These are phyloP conservation scores for Ceratobasidium sp. DNA, from an alignment of 1,284 basidiomycete species.

Conservation along the genomic window DNA sequence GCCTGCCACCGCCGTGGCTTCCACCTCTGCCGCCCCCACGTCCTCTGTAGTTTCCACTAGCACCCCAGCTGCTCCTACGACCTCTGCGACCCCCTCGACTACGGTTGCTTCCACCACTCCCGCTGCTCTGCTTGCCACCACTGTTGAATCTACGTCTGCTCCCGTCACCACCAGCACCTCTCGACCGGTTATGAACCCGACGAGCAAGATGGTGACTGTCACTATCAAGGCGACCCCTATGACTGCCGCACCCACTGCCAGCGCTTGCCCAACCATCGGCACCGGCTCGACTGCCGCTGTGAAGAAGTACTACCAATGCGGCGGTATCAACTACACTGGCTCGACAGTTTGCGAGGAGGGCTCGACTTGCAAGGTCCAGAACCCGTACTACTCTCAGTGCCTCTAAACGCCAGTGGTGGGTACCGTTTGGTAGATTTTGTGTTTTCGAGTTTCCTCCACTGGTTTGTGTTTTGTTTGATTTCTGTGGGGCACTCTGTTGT, in stretches of 20 bases:
- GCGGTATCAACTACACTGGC: slow-evolving; percentile 39
- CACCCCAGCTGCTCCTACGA: neutral
- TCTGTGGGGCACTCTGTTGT: slow-evolving; percentile 12
- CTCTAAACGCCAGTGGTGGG: neutral
- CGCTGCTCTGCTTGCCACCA: neutral
- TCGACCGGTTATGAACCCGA: neutral
- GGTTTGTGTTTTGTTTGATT: neutral
- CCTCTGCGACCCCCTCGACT: neutral
- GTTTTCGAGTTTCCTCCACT: neutral
- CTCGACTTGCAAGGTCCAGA: slow-evolving; percentile 36
- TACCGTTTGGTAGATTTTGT: neutral
- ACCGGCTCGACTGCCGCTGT: neutral
- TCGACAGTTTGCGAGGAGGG: slow-evolving; percentile 34
- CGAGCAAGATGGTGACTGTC: neutral
- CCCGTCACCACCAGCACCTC: neutral
- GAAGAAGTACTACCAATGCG: slow-evolving; percentile 39
- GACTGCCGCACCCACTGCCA: slow-evolving; percentile 13
- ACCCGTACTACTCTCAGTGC: slow-evolving; percentile 46
- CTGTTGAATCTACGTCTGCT: neutral
- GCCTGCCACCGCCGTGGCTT: neutral
- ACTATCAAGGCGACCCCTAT: neutral
- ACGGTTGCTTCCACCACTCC: slow-evolving; percentile 12
- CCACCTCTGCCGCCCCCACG: neutral
- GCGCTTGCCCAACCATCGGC: slow-evolving; percentile 11
- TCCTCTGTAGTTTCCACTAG: neutral